These are phyloP conservation scores for Bombardia bombarda DNA, from an alignment of 495 filamentous ascomycete genomes.

Conservation along the genomic window DNA sequence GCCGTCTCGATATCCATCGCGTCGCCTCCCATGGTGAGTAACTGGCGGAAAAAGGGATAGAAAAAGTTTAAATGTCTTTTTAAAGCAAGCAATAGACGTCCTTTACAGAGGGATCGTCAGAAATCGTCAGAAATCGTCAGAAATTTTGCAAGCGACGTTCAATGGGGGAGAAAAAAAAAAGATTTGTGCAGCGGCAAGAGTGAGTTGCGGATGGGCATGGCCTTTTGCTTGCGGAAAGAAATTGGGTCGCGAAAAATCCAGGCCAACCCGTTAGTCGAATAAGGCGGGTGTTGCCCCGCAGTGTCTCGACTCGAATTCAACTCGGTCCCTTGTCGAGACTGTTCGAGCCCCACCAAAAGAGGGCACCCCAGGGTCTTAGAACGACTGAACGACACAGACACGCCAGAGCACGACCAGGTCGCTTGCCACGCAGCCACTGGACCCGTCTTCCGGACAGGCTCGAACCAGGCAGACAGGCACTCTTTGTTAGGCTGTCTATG, in stretches of 20 bases:
- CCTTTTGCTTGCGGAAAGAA: slow-evolving; percentile 7
- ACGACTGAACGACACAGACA: too few species aligned
- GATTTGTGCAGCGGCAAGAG: background rate
- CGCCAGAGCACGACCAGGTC: too few species aligned
- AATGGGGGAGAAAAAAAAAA: too few species aligned
- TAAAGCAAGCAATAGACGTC: too few species aligned
- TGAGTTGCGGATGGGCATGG: slow-evolving; percentile 1
- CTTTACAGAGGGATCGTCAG: too few species aligned
- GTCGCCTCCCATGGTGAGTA: slow-evolving; percentile 28
- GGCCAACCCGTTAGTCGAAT: slow-evolving; percentile 1
- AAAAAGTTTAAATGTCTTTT: background rate
- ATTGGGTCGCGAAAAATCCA: slow-evolving; percentile 11
- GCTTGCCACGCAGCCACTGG: too few species aligned
- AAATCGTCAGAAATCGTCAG: too few species aligned
- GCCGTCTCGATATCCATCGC: slow-evolving; percentile 41
- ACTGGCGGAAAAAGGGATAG: background rate
- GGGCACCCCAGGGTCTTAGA: too few species aligned
- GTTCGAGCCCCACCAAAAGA: too few species aligned
- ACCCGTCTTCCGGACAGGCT: too few species aligned
- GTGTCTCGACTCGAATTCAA: background rate
- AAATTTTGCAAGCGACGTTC: background rate
- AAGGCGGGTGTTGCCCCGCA: background rate
- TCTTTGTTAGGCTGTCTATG: too few species aligned
- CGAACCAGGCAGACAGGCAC: too few species aligned
- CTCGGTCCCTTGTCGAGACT: background rate